Percentiles rank a stretch among this genome's conserved stretches.
Conservation (phyloP, 148 eudicot genomes). For the Silene uniflora region DNA sequence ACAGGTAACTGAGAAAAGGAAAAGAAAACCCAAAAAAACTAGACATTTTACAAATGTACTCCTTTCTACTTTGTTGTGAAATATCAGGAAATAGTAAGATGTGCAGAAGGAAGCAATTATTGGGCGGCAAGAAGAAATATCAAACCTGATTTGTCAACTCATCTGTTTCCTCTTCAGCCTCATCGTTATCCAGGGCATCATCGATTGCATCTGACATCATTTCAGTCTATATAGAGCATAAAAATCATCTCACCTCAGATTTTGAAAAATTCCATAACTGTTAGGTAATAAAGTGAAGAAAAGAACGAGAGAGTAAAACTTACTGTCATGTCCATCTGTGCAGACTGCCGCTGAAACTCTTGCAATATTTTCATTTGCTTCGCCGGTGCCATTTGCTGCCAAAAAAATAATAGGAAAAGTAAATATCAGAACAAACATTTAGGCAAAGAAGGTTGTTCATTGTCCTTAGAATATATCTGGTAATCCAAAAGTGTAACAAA, state of each 20-base stretch:
- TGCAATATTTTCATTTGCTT: slow-evolving; percentile 72
- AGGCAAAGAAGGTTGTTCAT: neutral
- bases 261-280: neutral
- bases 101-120: slow-evolving; percentile 1
- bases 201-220: slow-evolving; percentile 98
- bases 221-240: slow-evolving; percentile 56
- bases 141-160: slow-evolving; percentile 84
- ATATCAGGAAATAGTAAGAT: neutral
- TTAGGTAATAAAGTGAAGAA: neutral
- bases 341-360: slow-evolving; percentile 92
- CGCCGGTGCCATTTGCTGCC: slow-evolving; percentile 90
- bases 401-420: neutral
- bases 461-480: neutral
- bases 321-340: slow-evolving; percentile 97
- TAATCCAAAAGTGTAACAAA: neutral
- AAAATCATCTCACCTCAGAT: neutral
- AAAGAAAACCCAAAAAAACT: no score
- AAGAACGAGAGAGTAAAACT: slow-evolving; percentile 25
- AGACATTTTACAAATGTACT: neutral
- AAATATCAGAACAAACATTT: neutral
- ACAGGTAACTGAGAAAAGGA: neutral
- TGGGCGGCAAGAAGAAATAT: neutral
- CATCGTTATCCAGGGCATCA: slow-evolving; percentile 83
- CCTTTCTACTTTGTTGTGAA: neutral
- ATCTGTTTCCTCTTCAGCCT: slow-evolving; percentile 96